Conservation (phyloP, 768 basidiomycete species). For the Auricularia cornea region DNA sequence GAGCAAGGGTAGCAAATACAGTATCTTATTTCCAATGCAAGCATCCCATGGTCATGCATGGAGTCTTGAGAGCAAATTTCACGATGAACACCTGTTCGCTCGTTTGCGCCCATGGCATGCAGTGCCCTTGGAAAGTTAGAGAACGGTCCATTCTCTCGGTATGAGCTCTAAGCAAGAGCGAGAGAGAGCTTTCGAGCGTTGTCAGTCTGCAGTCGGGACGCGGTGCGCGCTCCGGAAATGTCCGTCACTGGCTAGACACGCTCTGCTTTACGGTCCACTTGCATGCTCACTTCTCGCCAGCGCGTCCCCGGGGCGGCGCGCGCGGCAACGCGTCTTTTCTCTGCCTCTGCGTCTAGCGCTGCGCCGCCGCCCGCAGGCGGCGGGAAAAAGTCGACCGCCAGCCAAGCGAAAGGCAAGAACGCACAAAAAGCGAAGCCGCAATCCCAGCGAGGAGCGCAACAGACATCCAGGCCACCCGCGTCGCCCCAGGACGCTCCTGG, state of each 20-base stretch:
- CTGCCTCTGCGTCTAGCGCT: neutral
- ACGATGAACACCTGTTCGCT: too few species aligned
- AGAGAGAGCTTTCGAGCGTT: too few species aligned
- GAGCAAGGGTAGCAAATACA: neutral
- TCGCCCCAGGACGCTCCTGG: neutral
- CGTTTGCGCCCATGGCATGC: too few species aligned
- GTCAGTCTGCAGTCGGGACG: too few species aligned
- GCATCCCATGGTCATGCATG: too few species aligned
- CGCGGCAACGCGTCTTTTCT: neutral
- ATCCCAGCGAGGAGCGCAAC: neutral
- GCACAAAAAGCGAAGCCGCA: neutral
- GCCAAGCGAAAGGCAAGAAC: neutral
- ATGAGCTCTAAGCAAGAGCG: too few species aligned
- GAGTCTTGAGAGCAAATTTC: too few species aligned
- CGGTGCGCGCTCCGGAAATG: too few species aligned
- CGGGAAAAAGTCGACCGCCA: neutral
- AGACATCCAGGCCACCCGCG: neutral
- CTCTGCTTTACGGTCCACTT: too few species aligned
- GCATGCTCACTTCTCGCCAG: neutral
- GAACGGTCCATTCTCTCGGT: too few species aligned
- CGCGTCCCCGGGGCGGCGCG: neutral
- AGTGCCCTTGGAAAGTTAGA: too few species aligned
- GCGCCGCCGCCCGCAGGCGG: neutral
- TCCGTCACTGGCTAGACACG: too few species aligned
- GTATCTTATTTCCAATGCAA: neutral